Evolutionary conservation across 2,329 filamentous ascomycete species (phyloP).

Genomic region (Hortaea sp.): DNA sequence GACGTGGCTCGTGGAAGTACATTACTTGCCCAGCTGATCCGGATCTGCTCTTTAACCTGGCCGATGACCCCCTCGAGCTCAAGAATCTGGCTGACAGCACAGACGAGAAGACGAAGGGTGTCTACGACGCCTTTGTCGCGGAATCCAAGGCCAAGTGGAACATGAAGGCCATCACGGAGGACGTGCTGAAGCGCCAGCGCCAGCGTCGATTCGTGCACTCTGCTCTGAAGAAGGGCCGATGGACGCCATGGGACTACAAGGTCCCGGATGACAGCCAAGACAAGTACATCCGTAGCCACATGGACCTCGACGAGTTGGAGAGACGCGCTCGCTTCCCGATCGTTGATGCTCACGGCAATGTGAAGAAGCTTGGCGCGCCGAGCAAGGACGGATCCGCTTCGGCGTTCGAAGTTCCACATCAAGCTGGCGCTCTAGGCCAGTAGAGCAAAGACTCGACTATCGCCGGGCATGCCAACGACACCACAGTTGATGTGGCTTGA

Average conservation of each 20-base stretch:
- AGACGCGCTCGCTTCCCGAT: conserved; percentile 61
- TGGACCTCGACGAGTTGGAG: conserved; percentile 72
- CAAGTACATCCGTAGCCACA: conserved; percentile 77
- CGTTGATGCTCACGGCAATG: conserved; percentile 35
- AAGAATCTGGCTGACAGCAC: conserved; percentile 51
- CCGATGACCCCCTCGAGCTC: conserved; percentile 65
- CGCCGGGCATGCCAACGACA: background rate
- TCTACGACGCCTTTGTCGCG: conserved; percentile 53
- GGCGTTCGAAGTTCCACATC: conserved; percentile 16
- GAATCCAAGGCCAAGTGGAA: conserved; percentile 74
- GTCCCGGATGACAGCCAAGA: conserved; percentile 52
- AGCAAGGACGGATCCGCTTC: conserved; percentile 14
- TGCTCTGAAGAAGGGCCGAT: conserved; percentile 64
- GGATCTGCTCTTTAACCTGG: conserved; percentile 74
- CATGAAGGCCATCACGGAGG: conserved; percentile 62
- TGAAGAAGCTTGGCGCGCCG: conserved; percentile 13
- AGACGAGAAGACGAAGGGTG: conserved; percentile 28
- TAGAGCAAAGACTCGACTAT: conserved; percentile 6
- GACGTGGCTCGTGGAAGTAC: conserved; percentile 82
- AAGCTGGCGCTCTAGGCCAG: conserved; percentile 25
- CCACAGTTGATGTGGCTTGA: background rate
- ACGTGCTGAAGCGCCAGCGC: conserved; percentile 69
- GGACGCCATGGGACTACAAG: conserved; percentile 79
- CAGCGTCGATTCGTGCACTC: conserved; percentile 69
- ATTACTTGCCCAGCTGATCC: conserved; percentile 76